Conservation (phyloP, 179 eudicot species). For the Beta corolliflora region DNA sequence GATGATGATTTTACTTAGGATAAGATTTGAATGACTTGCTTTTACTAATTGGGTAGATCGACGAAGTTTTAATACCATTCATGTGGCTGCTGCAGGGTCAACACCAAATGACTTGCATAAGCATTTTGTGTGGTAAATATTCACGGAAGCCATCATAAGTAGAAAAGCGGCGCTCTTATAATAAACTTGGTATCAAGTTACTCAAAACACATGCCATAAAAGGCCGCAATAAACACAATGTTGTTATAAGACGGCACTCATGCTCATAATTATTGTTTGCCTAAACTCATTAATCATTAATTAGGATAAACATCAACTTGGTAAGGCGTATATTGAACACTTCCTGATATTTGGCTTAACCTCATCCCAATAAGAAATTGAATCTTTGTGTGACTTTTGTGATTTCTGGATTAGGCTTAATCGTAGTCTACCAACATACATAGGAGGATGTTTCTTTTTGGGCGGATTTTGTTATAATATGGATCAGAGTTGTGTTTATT, state of each 20-base stretch:
- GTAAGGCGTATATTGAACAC: neutral
- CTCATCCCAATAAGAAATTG: neutral
- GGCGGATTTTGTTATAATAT: too few relatives aligned
- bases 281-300: neutral
- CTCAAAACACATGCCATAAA: neutral
- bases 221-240: neutral
- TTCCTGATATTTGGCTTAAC: neutral
- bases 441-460: too few relatives aligned
- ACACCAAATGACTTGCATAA: slow-evolving; percentile 4
- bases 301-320: slow-evolving; percentile 3
- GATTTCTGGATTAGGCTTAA: too few relatives aligned
- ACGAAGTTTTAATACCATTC: neutral
- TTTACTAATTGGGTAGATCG: neutral
- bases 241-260: neutral
- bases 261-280: neutral
- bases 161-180: slow-evolving; percentile 8
- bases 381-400: too few relatives aligned
- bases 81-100: slow-evolving; percentile 21
- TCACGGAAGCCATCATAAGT: neutral
- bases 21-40: neutral
- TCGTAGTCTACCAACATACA: too few relatives aligned
- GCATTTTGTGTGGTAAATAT: neutral
- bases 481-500: too few relatives aligned
- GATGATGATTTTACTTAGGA: neutral
- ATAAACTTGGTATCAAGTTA: neutral